Base-by-base conservation (phyloP, 768 basidiomycete species). In the Trametes coccinea region DNA sequence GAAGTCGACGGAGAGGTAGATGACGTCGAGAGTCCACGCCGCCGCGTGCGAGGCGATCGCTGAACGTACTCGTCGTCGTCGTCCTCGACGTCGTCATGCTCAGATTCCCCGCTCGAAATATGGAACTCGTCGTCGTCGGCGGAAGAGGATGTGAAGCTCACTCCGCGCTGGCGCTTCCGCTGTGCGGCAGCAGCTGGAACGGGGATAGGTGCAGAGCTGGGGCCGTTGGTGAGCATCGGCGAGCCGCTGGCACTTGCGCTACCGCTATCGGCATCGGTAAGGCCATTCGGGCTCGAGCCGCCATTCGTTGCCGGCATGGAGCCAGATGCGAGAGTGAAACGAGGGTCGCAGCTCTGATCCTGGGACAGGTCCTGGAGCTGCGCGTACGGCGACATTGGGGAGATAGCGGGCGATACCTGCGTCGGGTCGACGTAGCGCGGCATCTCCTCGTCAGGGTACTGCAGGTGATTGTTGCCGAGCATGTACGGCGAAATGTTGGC, bases 41-140 rank as follows among this genome's bases (percentile, higher is more conserved):
- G 56, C 14, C 61, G 57, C 3, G 59, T 52, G 55, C 59, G 68
- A 49, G 53, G 41, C n/a, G 39, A 54, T 5, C 46, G 44, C 46
- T 66, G 56, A 11, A 61, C 56, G 44, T 63, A 67, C 29, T 67
- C 66, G 37, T 65, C 66, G 27, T 65, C 66, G 59, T 67, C 65
- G 8, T 62, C 61, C 16, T 44, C 62, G 22, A 56, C 60, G 13
- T 59, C 57, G 27, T 66, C 65, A 17, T 41, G 52, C 57, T 65
- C 63, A 0, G 65, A 66, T 54, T 61, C 61, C 49, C 59, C 61
- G 40, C 62, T 60, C 51, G 59, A 27, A 31, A 34, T 45, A n/a
- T 16, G 49, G 40, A 27, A 27, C 22, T 60, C 60, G 29, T 61
- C 63, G 31, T 57, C 56, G n/a, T 58, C 51, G 1, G 57, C 57